Evolutionary conservation across 345 rosid species (phyloP).

Genomic region (Eucalyptus urophylla): DNA sequence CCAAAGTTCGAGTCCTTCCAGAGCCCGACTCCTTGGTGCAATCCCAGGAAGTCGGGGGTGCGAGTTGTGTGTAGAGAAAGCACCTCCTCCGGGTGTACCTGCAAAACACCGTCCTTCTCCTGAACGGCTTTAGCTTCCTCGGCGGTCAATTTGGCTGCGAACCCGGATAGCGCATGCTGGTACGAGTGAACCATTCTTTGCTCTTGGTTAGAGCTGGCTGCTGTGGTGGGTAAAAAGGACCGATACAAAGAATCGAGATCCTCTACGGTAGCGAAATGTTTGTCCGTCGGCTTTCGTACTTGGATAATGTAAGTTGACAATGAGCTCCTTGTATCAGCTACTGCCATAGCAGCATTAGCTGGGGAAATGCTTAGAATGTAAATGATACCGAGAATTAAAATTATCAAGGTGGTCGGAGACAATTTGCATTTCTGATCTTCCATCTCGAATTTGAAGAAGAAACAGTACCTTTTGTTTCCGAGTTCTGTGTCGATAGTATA

Average conservation of each 20-base stretch:
- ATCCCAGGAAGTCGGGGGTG: slow-evolving; percentile 30
- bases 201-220: neutral
- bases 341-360: neutral
- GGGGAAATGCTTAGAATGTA: neutral
- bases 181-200: slow-evolving; percentile 10
- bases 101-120: slow-evolving; percentile 18
- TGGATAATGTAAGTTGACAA: slow-evolving; percentile 26
- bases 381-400: neutral
- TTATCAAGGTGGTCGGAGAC: neutral
- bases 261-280: neutral
- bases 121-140: slow-evolving; percentile 3
- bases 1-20: slow-evolving; percentile 28
- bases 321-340: neutral
- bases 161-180: slow-evolving; percentile 11
- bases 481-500: neutral
- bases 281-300: slow-evolving; percentile 9
- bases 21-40: slow-evolving; percentile 9
- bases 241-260: slow-evolving; percentile 6
- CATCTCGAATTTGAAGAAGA: neutral
- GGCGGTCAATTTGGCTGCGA: slow-evolving; percentile 8
- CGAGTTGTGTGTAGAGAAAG: slow-evolving; percentile 32
- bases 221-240: slow-evolving; percentile 11
- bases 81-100: slow-evolving; percentile 16
- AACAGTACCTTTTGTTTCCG: neutral
- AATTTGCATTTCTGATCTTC: neutral